Base-by-base conservation (phyloP, 2,329 filamentous ascomycete genomes). In the Aspergillus terreus region DNA sequence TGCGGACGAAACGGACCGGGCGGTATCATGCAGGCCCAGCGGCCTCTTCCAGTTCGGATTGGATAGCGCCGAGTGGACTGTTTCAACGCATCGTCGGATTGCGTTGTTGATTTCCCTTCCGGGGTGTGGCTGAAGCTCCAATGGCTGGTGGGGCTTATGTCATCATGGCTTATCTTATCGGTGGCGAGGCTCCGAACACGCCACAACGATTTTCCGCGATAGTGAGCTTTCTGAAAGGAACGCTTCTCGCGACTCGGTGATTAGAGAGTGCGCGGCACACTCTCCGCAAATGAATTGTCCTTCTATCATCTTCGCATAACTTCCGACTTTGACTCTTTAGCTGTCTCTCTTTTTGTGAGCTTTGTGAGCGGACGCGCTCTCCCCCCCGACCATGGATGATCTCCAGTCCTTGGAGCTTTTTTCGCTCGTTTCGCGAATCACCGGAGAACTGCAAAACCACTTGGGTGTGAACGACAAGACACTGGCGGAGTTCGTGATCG, bases 401-500 rank as follows among this genome's bases (percentile, higher is more conserved):
- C 82, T 99, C 60, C 83, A 89, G 71, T 88, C 90, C 63, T 85
- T 99, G 68, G 94, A 99, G 79, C 80, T 95, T 55, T 82, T 99
- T 49, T 96, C 92, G 63, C 85, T 99, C 65, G 91, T 97, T 51
- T 94, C 90, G 46, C 96, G 92, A 71, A 90, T 99, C 62, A 91
- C 91, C 12, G 92, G 88, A 15, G 94, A 99, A 73, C 80, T 99
- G 48, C 87, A 95, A 64, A 99, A 99, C 67, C 90, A 99, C 73
- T 75, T 97, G 53, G 90, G 92, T 50, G 84, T 96, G 63, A 88
- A 83, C 68, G 92, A 99, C 74, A 96, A 95, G 73, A 96, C 90
- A 4, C 84, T 99, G 23, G 92, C 94, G 61, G 94, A 99, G 72
- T 99, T 96, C 68, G 84, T 99, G 64, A 96, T 99, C 66, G 88